These are phyloP conservation scores for Saccharomycopsis lassenensis DNA, from an alignment of 805 yeast species.

Conservation along the genomic window DNA sequence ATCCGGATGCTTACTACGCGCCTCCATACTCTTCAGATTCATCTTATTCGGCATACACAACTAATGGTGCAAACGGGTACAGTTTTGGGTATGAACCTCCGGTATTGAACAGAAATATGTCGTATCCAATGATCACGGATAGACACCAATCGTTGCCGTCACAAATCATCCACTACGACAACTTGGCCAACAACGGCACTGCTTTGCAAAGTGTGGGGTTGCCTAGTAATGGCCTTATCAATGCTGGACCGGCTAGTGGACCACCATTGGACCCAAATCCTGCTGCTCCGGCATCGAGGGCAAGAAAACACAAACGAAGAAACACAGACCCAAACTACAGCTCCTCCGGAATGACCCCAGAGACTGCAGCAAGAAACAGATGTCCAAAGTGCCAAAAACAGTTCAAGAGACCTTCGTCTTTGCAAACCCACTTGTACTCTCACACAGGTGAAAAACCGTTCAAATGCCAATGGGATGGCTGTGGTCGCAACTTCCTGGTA, in stretches of 20 bases:
- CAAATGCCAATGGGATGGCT: conserved; percentile 49
- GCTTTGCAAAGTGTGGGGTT: not conserved
- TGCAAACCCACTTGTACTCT: conserved; percentile 67
- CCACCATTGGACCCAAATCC: conserved; percentile 1
- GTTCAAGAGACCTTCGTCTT: conserved; percentile 74
- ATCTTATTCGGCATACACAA: not conserved
- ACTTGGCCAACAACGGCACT: not conserved
- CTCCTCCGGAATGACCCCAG: conserved; percentile 30
- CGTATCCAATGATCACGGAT: conserved; percentile 1
- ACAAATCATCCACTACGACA: not conserved
- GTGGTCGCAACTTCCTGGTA: conserved; percentile 63
- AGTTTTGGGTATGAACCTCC: not conserved
- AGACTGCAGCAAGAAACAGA: conserved; percentile 35
- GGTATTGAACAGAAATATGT: not conserved
- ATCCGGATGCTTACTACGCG: conserved; percentile 6
- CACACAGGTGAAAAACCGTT: conserved; percentile 80
- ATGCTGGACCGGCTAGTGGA: not conserved
- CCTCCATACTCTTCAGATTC: conserved; percentile 3
- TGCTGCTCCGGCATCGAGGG: conserved; percentile 5
- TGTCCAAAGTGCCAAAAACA: conserved; percentile 55
- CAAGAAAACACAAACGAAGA: conserved; percentile 13
- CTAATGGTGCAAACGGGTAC: conserved; percentile 4
- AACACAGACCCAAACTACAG: conserved; percentile 15
- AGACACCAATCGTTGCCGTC: conserved; percentile 4
- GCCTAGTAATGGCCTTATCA: not conserved